Percentiles rank a stretch among this genome's conserved stretches.
Conservation (phyloP, 148 eudicot genomes). For the Fallopia convolvulus region DNA sequence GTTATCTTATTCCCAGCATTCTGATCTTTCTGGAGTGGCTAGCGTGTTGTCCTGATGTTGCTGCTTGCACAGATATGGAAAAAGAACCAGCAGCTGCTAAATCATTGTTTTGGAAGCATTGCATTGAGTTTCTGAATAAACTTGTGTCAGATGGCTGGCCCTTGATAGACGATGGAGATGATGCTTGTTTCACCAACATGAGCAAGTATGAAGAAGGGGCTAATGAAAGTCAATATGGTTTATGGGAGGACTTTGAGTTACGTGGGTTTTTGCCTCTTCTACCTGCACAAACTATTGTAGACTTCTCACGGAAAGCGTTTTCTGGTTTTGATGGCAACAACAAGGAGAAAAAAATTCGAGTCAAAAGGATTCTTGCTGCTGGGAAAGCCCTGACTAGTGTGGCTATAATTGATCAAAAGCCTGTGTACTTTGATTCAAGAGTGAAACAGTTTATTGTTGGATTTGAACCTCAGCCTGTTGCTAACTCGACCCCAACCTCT, state of each 20-base stretch:
- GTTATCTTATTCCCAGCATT: slow-evolving; percentile 48
- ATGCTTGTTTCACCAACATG: slow-evolving; percentile 42
- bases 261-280: slow-evolving; percentile 51
- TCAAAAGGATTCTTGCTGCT: slow-evolving; percentile 46
- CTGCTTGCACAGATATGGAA: slow-evolving; percentile 25
- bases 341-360: slow-evolving; percentile 41
- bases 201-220: slow-evolving; percentile 47
- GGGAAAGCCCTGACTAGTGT: slow-evolving; percentile 41
- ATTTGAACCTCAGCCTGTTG: slow-evolving; percentile 23
- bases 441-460: slow-evolving; percentile 35
- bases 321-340: slow-evolving; percentile 32
- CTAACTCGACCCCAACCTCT: slow-evolving; percentile 15
- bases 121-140: slow-evolving; percentile 36
- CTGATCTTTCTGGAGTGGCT: slow-evolving; percentile 56
- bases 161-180: slow-evolving; percentile 39
- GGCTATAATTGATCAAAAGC: slow-evolving; percentile 37
- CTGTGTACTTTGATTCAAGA: slow-evolving; percentile 33
- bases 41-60: slow-evolving; percentile 45
- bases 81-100: slow-evolving; percentile 26
- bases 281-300: slow-evolving; percentile 46
- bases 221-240: slow-evolving; percentile 35
- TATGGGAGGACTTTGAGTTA: slow-evolving; percentile 54
- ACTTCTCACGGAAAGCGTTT: slow-evolving; percentile 42
- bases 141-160: slow-evolving; percentile 27
- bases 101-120: slow-evolving; percentile 44